Conservation (phyloP, 257 asterid genomes). For the Fraxinus anomala region DNA sequence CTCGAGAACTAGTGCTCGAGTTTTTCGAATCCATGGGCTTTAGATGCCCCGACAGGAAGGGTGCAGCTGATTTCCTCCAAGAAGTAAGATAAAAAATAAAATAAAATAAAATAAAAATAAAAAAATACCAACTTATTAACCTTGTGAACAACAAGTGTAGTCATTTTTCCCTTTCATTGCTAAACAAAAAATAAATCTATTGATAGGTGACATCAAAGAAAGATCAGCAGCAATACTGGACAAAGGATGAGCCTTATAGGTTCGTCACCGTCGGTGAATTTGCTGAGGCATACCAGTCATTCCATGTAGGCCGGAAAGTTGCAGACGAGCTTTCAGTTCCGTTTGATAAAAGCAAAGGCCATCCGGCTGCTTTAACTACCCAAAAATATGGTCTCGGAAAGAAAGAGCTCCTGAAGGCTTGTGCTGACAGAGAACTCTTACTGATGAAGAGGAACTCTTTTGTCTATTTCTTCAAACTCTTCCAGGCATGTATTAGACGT, state of each 20-base stretch:
- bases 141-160: not conserved
- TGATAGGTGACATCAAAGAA: slow-evolving; percentile 71
- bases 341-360: slow-evolving; percentile 59
- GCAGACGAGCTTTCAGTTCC: slow-evolving; percentile 48
- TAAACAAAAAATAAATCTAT: slow-evolving; percentile 16
- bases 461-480: slow-evolving; percentile 51
- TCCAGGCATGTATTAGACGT: slow-evolving; percentile 42
- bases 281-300: slow-evolving; percentile 39
- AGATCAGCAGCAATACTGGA: slow-evolving; percentile 74
- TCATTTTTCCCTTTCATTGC: not conserved
- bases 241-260: slow-evolving; percentile 52
- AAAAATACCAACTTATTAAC: not conserved
- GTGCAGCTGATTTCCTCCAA: slow-evolving; percentile 72
- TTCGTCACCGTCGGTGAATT: slow-evolving; percentile 33
- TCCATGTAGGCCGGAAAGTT: slow-evolving; percentile 43
- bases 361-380: slow-evolving; percentile 63
- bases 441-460: slow-evolving; percentile 69
- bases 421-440: slow-evolving; percentile 52
- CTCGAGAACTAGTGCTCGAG: slow-evolving; percentile 48
- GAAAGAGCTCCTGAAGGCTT: slow-evolving; percentile 58
- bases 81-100: slow-evolving; percentile 41
- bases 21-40: slow-evolving; percentile 67
- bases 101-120: too few relatives aligned
- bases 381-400: slow-evolving; percentile 51
- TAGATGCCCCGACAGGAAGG: slow-evolving; percentile 64